phyloP scores from a whole-genome alignment of 345 rosid species.

The Erucastrum elatum region DNA sequence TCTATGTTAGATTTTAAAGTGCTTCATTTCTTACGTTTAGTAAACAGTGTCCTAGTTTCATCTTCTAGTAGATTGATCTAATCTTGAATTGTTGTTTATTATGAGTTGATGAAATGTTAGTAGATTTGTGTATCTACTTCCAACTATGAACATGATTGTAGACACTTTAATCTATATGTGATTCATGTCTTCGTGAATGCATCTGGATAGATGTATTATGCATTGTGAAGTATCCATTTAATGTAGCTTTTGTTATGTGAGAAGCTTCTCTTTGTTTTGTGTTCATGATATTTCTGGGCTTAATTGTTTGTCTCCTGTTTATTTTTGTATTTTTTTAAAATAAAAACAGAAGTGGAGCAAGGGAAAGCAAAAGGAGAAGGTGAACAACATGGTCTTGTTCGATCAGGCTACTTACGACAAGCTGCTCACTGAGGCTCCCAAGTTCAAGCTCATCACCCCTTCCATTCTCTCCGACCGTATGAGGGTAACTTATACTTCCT shows the following conservation, averaged over 20 bases:
- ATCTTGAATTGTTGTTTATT: background rate
- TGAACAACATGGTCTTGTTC: constrained; percentile 87
- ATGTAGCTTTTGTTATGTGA: background rate
- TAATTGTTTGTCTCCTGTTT: background rate
- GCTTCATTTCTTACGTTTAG: background rate
- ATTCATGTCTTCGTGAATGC: background rate
- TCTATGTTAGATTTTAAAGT: background rate
- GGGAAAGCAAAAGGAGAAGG: constrained; percentile 95
- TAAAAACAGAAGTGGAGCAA: constrained; percentile 81
- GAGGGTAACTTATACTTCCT: constrained; percentile 45
- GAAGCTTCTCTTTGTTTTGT: background rate
- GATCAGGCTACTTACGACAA: constrained; percentile 82
- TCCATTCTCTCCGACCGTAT: constrained; percentile 72
- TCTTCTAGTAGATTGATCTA: background rate
- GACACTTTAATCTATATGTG: background rate
- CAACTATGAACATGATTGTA: background rate
- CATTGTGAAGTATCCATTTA: background rate
- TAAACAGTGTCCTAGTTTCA: background rate
- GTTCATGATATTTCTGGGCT: background rate
- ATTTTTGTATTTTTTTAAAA: background rate
- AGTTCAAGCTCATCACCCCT: constrained; percentile 78
- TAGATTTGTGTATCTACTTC: background rate
- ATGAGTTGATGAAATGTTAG: background rate
- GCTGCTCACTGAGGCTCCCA: constrained; percentile 75
- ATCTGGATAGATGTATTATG: background rate